Evolutionary conservation across 768 basidiomycete species (phyloP).

Genomic region (Phylloporus arenicola): DNA sequence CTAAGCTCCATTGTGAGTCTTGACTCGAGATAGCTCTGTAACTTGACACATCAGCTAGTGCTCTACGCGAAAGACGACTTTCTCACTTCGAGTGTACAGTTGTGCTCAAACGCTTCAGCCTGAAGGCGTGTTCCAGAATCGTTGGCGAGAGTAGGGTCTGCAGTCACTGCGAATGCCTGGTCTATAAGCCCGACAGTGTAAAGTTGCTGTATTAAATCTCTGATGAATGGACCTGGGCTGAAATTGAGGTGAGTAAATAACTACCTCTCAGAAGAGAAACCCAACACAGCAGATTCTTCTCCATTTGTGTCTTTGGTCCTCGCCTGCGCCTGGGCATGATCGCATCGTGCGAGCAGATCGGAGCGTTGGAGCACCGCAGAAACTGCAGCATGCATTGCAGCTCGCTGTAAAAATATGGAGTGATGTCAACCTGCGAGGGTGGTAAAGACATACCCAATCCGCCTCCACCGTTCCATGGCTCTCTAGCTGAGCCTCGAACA

Average conservation of each 20-base stretch:
- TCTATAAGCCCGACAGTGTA: slow-evolving; percentile 51
- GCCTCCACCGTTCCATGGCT: slow-evolving; percentile 40
- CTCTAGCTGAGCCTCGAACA: slow-evolving; percentile 52
- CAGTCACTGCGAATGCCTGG: slow-evolving; percentile 41
- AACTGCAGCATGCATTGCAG: slow-evolving; percentile 47
- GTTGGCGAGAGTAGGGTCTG: slow-evolving; percentile 48
- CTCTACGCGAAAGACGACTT: background rate
- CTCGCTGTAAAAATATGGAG: slow-evolving; percentile 26
- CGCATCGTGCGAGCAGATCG: slow-evolving; percentile 54
- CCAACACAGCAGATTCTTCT: slow-evolving; percentile 22
- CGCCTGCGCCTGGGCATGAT: slow-evolving; percentile 38
- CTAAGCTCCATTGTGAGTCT: slow-evolving; percentile 50
- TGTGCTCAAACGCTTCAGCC: slow-evolving; percentile 56
- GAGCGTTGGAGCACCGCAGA: slow-evolving; percentile 43
- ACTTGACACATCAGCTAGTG: slow-evolving; percentile 4
- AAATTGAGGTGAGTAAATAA: slow-evolving; percentile 7
- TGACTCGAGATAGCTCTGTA: slow-evolving; percentile 44
- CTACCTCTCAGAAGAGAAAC: background rate
- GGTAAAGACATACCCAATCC: slow-evolving; percentile 50
- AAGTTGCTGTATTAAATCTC: slow-evolving; percentile 45
- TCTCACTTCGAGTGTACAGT: slow-evolving; percentile 54
- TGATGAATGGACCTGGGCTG: slow-evolving; percentile 24
- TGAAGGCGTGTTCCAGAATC: slow-evolving; percentile 47
- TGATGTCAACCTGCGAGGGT: background rate
- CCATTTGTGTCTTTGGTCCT: slow-evolving; percentile 13